Evolutionary conservation across 805 yeast species (phyloP).

Genomic region (Lachancea nothofagi): DNA sequence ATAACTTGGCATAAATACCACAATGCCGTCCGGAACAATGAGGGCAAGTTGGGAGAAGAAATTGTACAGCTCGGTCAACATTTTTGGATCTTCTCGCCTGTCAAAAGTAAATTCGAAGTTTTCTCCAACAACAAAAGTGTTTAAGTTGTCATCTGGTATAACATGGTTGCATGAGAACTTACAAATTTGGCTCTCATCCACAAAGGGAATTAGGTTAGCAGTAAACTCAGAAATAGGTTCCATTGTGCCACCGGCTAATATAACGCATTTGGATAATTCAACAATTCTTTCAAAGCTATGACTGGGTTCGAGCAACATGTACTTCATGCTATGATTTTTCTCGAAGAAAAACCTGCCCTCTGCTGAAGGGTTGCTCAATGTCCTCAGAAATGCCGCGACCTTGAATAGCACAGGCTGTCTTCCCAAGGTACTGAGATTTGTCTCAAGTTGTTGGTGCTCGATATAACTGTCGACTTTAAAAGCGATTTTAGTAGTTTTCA

Average conservation of each 20-base stretch:
- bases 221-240: slow-evolving; percentile 7
- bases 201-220: slow-evolving; percentile 5
- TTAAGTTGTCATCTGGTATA: slow-evolving; percentile 63
- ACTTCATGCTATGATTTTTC: slow-evolving; percentile 42
- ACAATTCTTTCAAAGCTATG: slow-evolving; percentile 61
- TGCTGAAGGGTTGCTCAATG: slow-evolving; percentile 64
- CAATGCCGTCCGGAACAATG: slow-evolving; percentile 66
- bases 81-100: slow-evolving; percentile 42
- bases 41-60: slow-evolving; percentile 30
- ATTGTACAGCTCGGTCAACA: slow-evolving; percentile 43
- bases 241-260: slow-evolving; percentile 84
- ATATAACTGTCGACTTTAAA: slow-evolving; percentile 75
- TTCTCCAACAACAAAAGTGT: slow-evolving; percentile 48
- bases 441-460: slow-evolving; percentile 10
- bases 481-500: slow-evolving; percentile 67
- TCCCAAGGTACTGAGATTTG: slow-evolving; percentile 5
- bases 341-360: slow-evolving; percentile 76
- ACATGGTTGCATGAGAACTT: slow-evolving; percentile 78
- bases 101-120: slow-evolving; percentile 65
- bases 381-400: slow-evolving; percentile 56
- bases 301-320: slow-evolving; percentile 76
- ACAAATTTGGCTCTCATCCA: slow-evolving; percentile 56
- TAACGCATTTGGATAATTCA: slow-evolving; percentile 58
- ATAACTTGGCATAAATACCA: slow-evolving; percentile 82
- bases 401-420: slow-evolving; percentile 56